Conservation (phyloP, 2,329 filamentous ascomycete genomes). For the Diaporthe amygdali region DNA sequence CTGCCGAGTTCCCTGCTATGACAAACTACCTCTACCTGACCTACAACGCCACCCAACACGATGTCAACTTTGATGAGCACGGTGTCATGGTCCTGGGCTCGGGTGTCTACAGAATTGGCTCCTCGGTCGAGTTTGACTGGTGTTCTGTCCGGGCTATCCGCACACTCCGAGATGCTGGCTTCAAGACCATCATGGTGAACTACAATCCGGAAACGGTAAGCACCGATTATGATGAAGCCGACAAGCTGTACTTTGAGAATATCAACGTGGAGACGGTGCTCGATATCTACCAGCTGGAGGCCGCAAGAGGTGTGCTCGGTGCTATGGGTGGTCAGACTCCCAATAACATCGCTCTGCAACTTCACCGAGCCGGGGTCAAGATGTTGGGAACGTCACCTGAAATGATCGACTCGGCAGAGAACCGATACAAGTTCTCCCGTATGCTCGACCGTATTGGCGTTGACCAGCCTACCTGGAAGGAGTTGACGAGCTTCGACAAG, state of each 20-base stretch:
- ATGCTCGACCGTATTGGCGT: constrained; percentile 95
- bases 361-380: constrained; percentile 89
- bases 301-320: constrained; percentile 82
- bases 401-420: constrained; percentile 98
- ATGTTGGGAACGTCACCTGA: constrained; percentile 95
- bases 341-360: constrained; percentile 93
- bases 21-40: constrained; percentile 98
- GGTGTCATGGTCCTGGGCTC: constrained; percentile 97
- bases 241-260: constrained; percentile 94
- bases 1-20: constrained; percentile 90
- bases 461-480: constrained; percentile 98
- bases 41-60: constrained; percentile 88
- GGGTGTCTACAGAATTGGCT: constrained; percentile 95
- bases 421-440: constrained; percentile 97
- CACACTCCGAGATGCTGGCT: constrained; percentile 80
- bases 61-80: constrained; percentile 84
- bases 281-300: constrained; percentile 91
- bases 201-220: constrained; percentile 89
- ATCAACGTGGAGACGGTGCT: constrained; percentile 89
- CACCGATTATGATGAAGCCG: constrained; percentile 94
- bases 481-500: constrained; percentile 92
- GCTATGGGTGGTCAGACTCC: constrained; percentile 98
- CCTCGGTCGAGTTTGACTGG: constrained; percentile 99
- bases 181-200: constrained; percentile 97
- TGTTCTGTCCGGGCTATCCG: constrained; percentile 94